Base-by-base conservation (phyloP, 257 asterid genomes). In the Plantago elongata region DNA sequence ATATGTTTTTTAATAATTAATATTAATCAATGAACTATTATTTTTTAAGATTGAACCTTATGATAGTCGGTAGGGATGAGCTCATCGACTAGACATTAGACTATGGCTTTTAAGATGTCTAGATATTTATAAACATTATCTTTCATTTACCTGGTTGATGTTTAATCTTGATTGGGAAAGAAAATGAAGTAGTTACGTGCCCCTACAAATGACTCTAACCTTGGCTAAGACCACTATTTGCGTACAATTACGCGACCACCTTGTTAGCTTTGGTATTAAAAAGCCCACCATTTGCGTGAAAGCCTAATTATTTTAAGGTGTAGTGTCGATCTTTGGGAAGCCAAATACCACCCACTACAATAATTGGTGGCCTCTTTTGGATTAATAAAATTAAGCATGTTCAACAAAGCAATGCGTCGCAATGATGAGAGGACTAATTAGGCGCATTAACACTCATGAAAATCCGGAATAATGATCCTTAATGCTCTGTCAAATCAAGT, bases 281-380 rank as follows among this genome's bases (percentile, higher is more conserved):
- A n/a, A 13, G 48, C 47, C 29, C 17, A 34, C 38, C 5, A 12
- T 15, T 12, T 15, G 8, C 40, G 40, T 34, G 8, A n/a, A 57
- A 13, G 62, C 40, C 17, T 12, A 42, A 13, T 62, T 29, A 47
- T 34, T 16, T 54, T 47, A 69, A 12, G 51, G 1, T 65, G 16
- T 44, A 5, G 59, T 61, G 72, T 65, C 48, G 30, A 48, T 69
- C 73, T 74, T 74, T 77, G 69, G 81, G 88, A 67, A 75, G 75
- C 81, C 82, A 66, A 44, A 60, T 65, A 52, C 77, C 56, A 16
- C 30, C 9, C 49, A 66, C 74, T 69, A 67, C 56, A 74, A 78
- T 66, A 69, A 71, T 67, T 64, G 48, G 69, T 52, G 64, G 67
- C 63, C 62, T 57, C 56, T 60, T 52, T 40, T 15, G 13, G 9